Base-by-base conservation (phyloP, 768 basidiomycete species). In the Termitomyces sp. region DNA sequence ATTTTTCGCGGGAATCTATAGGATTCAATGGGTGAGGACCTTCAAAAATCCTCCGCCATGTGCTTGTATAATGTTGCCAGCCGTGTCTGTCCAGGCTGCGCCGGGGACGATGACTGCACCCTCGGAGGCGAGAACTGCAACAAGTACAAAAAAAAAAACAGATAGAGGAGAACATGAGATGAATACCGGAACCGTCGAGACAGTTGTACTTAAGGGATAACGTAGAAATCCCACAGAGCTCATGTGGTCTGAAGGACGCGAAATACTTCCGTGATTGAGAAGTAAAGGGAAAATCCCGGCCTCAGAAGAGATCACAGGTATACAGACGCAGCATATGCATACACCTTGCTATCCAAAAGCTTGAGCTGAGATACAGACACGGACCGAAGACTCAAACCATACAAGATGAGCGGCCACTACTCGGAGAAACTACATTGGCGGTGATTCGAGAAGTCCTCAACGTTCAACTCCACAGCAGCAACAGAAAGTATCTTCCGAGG, bases 31-130 rank as follows among this genome's bases (percentile, higher is more conserved):
- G 14, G 34, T 27, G n/a, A 62, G 18, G 52, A 81, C 83, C 71
- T 82, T 83, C 24, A 86, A 54, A 51, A 86, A 73, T 1, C 84
- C 84, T 9, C 76, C 83, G 12, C 84, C 84, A 65, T 86, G 84
- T 5, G 82, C 84, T 63, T 86, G 84, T 8, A 86, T 86, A 16
- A 75, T 69, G 64, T 80, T 84, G 3, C 84, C 84, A 58, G 73
- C 77, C 10, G 83, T 84, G 63, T 86, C 84, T 7, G 75, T 79
- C 84, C 84, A 85, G 6, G 77, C 74, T 8, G 84, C 83, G 13
- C 84, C 84, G 10, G 84, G 78, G 10, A 85, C 83, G 56, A 86
- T 83, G 53, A 82, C 77, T 10, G 73, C 71, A 34, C 75, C 72
- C 16, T 58, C 63, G 6, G 65, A 66, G 26, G 66, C 55, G 6